Evolutionary conservation across 371 early-diverging fungal species (phyloP).

Genomic region (Circinella minor): DNA sequence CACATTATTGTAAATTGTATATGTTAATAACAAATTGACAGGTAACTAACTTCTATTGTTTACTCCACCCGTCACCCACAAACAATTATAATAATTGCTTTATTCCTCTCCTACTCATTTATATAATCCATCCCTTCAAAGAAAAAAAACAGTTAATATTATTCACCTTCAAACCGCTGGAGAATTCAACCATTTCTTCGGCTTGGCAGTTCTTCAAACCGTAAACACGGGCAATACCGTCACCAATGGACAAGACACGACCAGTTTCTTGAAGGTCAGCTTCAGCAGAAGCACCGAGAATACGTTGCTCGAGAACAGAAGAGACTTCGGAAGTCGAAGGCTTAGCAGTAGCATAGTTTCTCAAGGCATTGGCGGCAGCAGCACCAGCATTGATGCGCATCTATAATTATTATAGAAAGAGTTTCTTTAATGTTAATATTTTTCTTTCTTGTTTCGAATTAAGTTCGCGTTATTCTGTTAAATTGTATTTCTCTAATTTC

Average conservation of each 20-base stretch:
- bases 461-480: neutral
- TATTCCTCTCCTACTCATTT: neutral
- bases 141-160: too few relatives aligned
- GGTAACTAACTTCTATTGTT: too few relatives aligned
- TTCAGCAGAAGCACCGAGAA: conserved; percentile 75
- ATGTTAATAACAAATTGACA: neutral
- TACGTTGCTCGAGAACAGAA: conserved; percentile 89
- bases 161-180: conserved; percentile 87
- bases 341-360: conserved; percentile 59
- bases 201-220: conserved; percentile 95
- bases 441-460: neutral
- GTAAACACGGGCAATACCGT: conserved; percentile 97
- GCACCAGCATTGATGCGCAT: conserved; percentile 16
- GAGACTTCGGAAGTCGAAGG: conserved; percentile 82
- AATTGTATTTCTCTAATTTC: neutral
- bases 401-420: conserved; percentile 4
- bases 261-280: conserved; percentile 94
- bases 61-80: too few relatives aligned
- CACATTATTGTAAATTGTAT: conserved; percentile 50
- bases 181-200: conserved; percentile 99
- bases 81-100: too few relatives aligned
- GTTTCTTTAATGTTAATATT: neutral
- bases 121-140: conserved; percentile 41
- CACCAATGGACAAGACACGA: conserved; percentile 96
- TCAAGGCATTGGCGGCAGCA: conserved; percentile 26